phyloP scores from a whole-genome alignment of 495 filamentous ascomycete species.

The Aspergillus cavernicola region DNA sequence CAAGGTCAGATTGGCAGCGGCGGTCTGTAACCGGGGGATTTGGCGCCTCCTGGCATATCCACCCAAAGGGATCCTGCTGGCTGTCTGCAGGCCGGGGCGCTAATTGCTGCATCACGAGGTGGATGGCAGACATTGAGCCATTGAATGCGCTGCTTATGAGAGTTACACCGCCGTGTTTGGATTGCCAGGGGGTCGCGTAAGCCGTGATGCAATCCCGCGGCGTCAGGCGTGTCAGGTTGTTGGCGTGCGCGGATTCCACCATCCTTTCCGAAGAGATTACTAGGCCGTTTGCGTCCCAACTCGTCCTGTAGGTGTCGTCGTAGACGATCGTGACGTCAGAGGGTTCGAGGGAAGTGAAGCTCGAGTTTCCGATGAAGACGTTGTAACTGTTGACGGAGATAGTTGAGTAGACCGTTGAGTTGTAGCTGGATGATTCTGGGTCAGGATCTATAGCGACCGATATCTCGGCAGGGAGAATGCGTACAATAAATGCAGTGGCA shows the following conservation, averaged over 20 bases:
- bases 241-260: not conserved
- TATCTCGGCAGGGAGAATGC: not conserved
- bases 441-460: not conserved
- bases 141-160: not conserved
- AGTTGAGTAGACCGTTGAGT: not conserved
- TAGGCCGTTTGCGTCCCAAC: not conserved
- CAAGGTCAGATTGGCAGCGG: not conserved
- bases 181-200: not conserved
- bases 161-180: not conserved
- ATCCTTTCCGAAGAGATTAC: not conserved
- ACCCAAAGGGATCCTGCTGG: not conserved
- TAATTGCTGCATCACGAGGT: not conserved
- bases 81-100: not conserved
- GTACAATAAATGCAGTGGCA: not conserved
- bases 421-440: not conserved
- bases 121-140: not conserved
- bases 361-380: not conserved
- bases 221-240: not conserved
- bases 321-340: not conserved
- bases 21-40: not conserved
- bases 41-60: not conserved
- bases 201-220: not conserved
- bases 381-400: too few species aligned
- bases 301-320: not conserved
- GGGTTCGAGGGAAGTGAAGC: not conserved